Base-by-base conservation (phyloP, 2,329 filamentous ascomycete genomes). In the Paramyrothecium sp. region DNA sequence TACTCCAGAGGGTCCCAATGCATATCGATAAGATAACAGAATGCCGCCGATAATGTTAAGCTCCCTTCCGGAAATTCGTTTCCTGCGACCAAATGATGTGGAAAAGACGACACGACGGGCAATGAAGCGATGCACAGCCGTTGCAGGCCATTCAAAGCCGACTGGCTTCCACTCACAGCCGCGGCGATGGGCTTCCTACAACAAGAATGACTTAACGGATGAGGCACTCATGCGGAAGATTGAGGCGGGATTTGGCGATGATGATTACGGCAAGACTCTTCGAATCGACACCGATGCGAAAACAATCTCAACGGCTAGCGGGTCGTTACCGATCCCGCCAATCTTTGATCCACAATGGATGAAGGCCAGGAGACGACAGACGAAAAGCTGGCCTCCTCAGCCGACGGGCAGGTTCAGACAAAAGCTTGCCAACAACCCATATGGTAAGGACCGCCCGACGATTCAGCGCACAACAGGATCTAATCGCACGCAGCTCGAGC, bases 341-440 rank as follows among this genome's bases (percentile, higher is more conserved):
- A 54, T 86, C 13, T 79, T 85, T 68, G 75, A 86, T 73, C 75
- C 79, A 3, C 63, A 64, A 2, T 85, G 79, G 71, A 76, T 79
- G 61, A 70, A 77, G 38, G 74, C 75, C 0, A 76, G 71, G 56
- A 68, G 75, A 44, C 75, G 76, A 16, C 80, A 73, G 59, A 77
- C 71, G 48, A 78, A 78, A 57, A 64, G 69, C 1, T 73, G 57
- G 38, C 67, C 49, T 69, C 71, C 57, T 56, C 70, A 61, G 30
- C 65, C 67, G 0, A 63, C 57, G 2, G 76, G 72, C 13, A 72
- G 78, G 2, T 83, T 91, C 58, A 84, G 88, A 65, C 78, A 76
- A 56, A 81, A 83, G 58, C 73, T 92, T 2, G 75, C 74, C 30
- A 78, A 78, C 41, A 92, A 90, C 61, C 78, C 87, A 2, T 91